A percentile compares a stretch with the other conserved stretches of the same genome.
These are phyloP conservation scores for Cinchona pubescens DNA, from an alignment of 257 asterid genomes.

Conservation along the genomic window DNA sequence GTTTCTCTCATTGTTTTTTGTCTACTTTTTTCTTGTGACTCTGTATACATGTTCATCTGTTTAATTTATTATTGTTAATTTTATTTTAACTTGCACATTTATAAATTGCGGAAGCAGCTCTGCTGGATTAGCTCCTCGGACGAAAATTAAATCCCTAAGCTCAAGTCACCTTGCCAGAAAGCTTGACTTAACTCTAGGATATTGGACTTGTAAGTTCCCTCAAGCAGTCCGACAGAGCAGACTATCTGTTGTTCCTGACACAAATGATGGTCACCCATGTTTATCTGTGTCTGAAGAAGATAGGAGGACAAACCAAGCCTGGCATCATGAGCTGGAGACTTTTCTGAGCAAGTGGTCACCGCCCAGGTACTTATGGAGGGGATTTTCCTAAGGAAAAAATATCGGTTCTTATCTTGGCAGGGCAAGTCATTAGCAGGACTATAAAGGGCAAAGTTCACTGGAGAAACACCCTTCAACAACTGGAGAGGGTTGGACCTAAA, in stretches of 20 bases:
- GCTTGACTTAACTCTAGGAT: slow-evolving; percentile 31
- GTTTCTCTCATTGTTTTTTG: slow-evolving; percentile 24
- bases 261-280: slow-evolving; percentile 52
- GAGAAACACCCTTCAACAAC: slow-evolving; percentile 84
- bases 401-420: slow-evolving; percentile 63
- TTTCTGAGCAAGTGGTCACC: slow-evolving; percentile 76
- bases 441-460: slow-evolving; percentile 74
- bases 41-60: background rate
- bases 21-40: slow-evolving; percentile 1
- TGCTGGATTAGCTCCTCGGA: slow-evolving; percentile 20
- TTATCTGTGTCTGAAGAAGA: slow-evolving; percentile 46
- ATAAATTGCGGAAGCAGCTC: slow-evolving; percentile 43
- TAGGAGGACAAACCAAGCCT: slow-evolving; percentile 26
- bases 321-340: slow-evolving; percentile 32
- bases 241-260: slow-evolving; percentile 34
- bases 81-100: slow-evolving; percentile 6
- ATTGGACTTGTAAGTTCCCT: slow-evolving; percentile 29
- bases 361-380: slow-evolving; percentile 91
- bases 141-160: slow-evolving; percentile 24
- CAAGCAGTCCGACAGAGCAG: slow-evolving; percentile 29
- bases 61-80: background rate
- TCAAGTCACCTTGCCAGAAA: slow-evolving; percentile 26
- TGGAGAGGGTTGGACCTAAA: slow-evolving; percentile 85
- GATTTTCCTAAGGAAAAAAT: too few relatives aligned
- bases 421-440: slow-evolving; percentile 64